phyloP scores from a whole-genome alignment of 805 yeast species.

The Candida koratica region DNA sequence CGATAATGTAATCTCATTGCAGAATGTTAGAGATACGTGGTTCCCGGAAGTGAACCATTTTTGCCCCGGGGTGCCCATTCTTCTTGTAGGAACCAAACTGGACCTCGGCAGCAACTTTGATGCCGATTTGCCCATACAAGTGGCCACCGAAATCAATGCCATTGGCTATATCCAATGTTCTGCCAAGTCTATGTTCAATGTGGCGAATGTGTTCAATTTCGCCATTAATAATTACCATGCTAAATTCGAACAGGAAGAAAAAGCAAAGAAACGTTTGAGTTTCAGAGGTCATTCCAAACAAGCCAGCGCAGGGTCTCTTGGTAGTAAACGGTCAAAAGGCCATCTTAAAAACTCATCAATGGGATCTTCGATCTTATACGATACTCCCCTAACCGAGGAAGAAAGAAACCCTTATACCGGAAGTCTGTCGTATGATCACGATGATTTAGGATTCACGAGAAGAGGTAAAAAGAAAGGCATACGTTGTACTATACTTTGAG shows the following conservation, averaged over 20 bases:
- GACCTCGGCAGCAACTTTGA: conserved; percentile 48
- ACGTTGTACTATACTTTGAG: conserved; percentile 36
- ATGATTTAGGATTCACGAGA: conserved; percentile 41
- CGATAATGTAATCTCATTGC: conserved; percentile 57
- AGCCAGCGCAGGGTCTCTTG: conserved; percentile 22
- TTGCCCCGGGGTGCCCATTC: conserved; percentile 73
- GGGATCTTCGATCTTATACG: conserved; percentile 33
- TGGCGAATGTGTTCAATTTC: conserved; percentile 62
- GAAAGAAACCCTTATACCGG: conserved; percentile 35
- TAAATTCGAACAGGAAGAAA: conserved; percentile 37
- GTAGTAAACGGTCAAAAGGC: conserved; percentile 25
- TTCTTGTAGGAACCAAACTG: conserved; percentile 78
- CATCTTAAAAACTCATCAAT: conserved; percentile 37
- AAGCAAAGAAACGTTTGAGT: conserved; percentile 31
- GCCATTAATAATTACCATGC: conserved; percentile 48
- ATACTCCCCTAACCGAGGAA: conserved; percentile 41
- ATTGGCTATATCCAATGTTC: conserved; percentile 75
- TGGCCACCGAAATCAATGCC: conserved; percentile 63
- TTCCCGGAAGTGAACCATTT: conserved; percentile 80
- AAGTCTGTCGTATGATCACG: conserved; percentile 23
- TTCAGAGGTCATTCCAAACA: conserved; percentile 27
- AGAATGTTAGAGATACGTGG: conserved; percentile 79
- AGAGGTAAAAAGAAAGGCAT: conserved; percentile 27
- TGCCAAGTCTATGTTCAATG: conserved; percentile 64
- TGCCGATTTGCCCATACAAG: conserved; percentile 46